Percentiles rank a stretch among this genome's conserved stretches.
phyloP scores from a whole-genome alignment of 2,329 filamentous ascomycete genomes.

The Calonectria naviculata region DNA sequence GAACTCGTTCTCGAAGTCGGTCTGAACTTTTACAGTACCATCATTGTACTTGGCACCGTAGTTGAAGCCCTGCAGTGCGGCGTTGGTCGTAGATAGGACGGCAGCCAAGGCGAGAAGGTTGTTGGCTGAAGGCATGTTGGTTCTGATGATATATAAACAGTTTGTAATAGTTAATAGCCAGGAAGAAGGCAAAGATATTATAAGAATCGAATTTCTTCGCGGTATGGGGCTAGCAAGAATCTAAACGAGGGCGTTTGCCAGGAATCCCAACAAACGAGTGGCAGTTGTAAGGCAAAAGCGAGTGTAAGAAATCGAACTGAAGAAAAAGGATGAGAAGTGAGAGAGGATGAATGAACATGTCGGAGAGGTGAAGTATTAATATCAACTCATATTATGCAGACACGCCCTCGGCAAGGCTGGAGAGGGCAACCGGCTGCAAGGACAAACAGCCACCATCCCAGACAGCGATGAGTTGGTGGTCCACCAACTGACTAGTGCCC shows the following conservation, averaged over 20 bases:
- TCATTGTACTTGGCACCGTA: conserved; percentile 73
- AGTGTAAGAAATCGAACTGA: not conserved
- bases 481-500: too few species aligned
- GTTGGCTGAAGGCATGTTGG: conserved; percentile 46
- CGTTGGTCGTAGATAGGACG: conserved; percentile 47
- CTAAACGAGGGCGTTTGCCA: conserved; percentile 31
- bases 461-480: not conserved
- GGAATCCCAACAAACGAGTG: conserved; percentile 6
- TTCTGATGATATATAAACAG: not conserved
- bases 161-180: not conserved
- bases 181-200: conserved; percentile 6
- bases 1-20: conserved; percentile 79
- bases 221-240: not conserved
- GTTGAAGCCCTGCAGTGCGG: conserved; percentile 75
- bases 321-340: not conserved
- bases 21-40: conserved; percentile 67
- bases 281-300: not conserved
- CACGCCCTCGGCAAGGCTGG: not conserved
- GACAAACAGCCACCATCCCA: not conserved
- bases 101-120: conserved; percentile 49
- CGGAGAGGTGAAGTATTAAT: conserved; percentile 16
- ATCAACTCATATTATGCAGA: conserved; percentile 30
- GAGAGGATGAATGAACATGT: conserved; percentile 3
- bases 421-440: too few species aligned
- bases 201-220: not conserved